phyloP scores from a whole-genome alignment of 106 monocot species.

The Xerophyta viscosa region DNA sequence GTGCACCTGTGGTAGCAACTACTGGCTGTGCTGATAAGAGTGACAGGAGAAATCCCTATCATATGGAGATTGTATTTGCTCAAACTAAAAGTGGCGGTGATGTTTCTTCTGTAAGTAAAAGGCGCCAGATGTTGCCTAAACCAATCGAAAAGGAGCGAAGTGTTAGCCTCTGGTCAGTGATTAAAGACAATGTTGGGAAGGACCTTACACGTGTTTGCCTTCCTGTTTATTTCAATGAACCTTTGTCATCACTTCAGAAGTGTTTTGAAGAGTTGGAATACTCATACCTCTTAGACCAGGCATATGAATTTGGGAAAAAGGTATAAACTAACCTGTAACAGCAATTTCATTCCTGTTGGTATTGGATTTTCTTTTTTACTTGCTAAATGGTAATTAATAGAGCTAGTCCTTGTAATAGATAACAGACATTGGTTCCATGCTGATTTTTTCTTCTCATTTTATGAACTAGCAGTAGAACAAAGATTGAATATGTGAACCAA shows the following conservation, averaged over 20 bases:
- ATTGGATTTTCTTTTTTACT: neutral
- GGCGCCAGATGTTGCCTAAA: slow-evolving; percentile 63
- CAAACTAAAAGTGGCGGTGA: no score
- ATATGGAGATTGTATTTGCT: no score
- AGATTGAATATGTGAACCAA: no score
- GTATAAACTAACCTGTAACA: slow-evolving; percentile 18
- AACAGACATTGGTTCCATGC: no score
- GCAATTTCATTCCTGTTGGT: neutral
- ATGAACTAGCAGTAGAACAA: no score
- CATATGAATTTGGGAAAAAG: slow-evolving; percentile 72
- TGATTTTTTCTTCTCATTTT: no score
- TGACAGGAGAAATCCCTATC: slow-evolving; percentile 1
- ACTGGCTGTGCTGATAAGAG: slow-evolving; percentile 5
- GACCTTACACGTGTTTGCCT: slow-evolving; percentile 91
- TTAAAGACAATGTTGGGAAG: slow-evolving; percentile 94
- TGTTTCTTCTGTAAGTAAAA: slow-evolving; percentile 23
- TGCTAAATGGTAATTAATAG: no score
- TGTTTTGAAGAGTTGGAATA: slow-evolving; percentile 92
- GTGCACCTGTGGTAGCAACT: neutral
- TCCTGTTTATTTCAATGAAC: slow-evolving; percentile 90
- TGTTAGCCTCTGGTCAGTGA: slow-evolving; percentile 92
- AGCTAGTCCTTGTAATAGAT: no score
- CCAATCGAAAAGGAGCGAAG: slow-evolving; percentile 81
- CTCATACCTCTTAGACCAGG: slow-evolving; percentile 74
- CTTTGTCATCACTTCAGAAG: slow-evolving; percentile 78